phyloP scores from a whole-genome alignment of 805 yeast genomes.

The Metschnikowia colocasiae region DNA sequence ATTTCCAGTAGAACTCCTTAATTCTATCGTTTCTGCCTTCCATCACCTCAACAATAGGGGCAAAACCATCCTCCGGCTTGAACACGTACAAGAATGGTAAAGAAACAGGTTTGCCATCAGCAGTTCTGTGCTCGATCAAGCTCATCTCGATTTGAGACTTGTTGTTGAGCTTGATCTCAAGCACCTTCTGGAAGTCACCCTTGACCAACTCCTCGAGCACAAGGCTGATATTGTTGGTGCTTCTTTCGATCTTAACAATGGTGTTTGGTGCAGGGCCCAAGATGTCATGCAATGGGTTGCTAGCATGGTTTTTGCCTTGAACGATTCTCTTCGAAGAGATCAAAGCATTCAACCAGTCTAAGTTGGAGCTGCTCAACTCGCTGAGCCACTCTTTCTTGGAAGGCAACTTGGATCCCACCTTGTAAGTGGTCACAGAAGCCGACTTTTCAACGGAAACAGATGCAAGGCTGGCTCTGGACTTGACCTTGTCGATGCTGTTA shows the following conservation, averaged over 20 bases:
- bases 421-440: constrained; percentile 31
- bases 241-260: constrained; percentile 56
- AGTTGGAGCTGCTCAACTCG: constrained; percentile 71
- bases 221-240: constrained; percentile 55
- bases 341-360: constrained; percentile 91
- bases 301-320: constrained; percentile 76
- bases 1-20: constrained; percentile 94
- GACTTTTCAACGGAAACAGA: constrained; percentile 36
- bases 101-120: constrained; percentile 67
- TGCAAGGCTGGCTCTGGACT: constrained; percentile 17
- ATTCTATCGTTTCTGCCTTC: constrained; percentile 89
- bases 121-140: constrained; percentile 85
- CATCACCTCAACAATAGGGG: constrained; percentile 89
- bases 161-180: constrained; percentile 52
- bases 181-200: constrained; percentile 66
- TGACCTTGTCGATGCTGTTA: constrained; percentile 51
- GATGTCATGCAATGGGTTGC: constrained; percentile 76
- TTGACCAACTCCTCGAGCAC: constrained; percentile 67
- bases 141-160: constrained; percentile 58
- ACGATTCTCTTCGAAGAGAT: constrained; percentile 74
- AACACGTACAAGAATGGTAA: constrained; percentile 76
- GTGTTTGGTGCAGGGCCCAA: constrained; percentile 68
- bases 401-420: constrained; percentile 36
- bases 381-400: constrained; percentile 60
- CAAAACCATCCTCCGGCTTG: constrained; percentile 85